phyloP scores from a whole-genome alignment of 108 stramenopile species.

The Ochromonas danica region DNA sequence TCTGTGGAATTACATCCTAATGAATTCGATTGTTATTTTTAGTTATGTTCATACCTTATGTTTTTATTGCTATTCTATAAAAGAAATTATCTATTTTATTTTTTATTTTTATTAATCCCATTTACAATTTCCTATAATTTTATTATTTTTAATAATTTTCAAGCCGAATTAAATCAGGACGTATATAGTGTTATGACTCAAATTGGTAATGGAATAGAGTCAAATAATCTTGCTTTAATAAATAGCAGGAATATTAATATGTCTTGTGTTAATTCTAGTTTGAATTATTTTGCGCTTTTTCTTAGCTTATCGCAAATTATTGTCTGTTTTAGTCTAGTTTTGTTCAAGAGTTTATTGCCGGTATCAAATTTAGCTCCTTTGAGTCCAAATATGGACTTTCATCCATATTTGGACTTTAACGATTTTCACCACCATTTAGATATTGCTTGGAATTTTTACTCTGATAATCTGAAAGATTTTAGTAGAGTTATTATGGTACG shows the following conservation, averaged over 20 bases:
- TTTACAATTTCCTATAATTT: conserved; percentile 18
- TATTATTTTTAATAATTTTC: conserved; percentile 18
- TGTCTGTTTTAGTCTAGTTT: conserved; percentile 17
- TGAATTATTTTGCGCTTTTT: conserved; percentile 17
- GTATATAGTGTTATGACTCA: conserved; percentile 17
- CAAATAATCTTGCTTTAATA: conserved; percentile 17
- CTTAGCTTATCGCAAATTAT: conserved; percentile 17
- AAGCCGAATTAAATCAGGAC: conserved; percentile 15
- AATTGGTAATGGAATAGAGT: conserved; percentile 17
- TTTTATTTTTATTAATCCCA: conserved; percentile 18
- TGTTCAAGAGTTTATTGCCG: conserved; percentile 15
- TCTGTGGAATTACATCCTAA: conserved; percentile 16
- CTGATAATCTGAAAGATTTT: conserved; percentile 17
- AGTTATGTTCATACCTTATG: conserved; percentile 17
- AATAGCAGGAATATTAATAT: conserved; percentile 17
- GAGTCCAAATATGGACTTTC: conserved; percentile 15
- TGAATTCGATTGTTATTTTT: conserved; percentile 17
- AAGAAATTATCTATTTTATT: conserved; percentile 18
- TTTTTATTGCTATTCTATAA: conserved; percentile 18
- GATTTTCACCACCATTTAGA: conserved; percentile 16
- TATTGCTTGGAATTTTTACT: conserved; percentile 17
- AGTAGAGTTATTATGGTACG: conserved; percentile 16
- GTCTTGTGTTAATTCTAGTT: conserved; percentile 17
- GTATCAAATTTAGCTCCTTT: conserved; percentile 17
- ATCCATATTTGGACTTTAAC: conserved; percentile 17